Base-by-base conservation (phyloP, 176 grass and related monocot genomes). In the Ampelocalamus luodianensis region DNA sequence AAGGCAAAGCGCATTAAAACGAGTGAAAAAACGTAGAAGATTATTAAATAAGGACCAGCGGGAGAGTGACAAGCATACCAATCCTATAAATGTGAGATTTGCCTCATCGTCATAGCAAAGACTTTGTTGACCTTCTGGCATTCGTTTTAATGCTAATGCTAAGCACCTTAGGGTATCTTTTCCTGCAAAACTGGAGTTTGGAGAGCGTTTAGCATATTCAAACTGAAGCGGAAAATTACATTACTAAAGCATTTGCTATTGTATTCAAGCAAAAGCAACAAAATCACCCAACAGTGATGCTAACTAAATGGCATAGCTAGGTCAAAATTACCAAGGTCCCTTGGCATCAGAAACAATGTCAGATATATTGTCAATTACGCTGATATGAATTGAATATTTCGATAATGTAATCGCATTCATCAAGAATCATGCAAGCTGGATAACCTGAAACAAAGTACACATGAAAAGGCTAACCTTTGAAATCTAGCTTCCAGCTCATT, bases 1-100 rank as follows among this genome's bases (percentile, higher is more conserved):
- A 50, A 73, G 23, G 65, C 40, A 40, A 82, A 10, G 53, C 65
- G 68, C 0, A 77, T 27, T 20, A 14, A 23, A 77, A 72, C 8
- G 10, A 39, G 15, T 58, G 37, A 45, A 89, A 65, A 58, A 73
- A 50, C 42, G 29, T 43, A 71, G 23, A 62, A 18, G 16, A 66
- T 14, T 37, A 20, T 24, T 39, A 75, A 70, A 48, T 50, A 80
- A 36, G 72, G 37, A 87, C 83, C 13, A 49, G 40, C 26, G 4
- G 60, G 65, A 71, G 53, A 82, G 29, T 59, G 65, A 77, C 16
- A 88, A 86, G 22, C 74, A 78, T 93, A 98, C 96, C 91, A 98
- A 74, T 85, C 96, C 96, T 87, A 98, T 95, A 89, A 98, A 98
- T 79, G 96, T 98, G 53, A 98, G 90, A 53, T 95, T 93, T 79